Conservation (phyloP, 495 filamentous ascomycete species). For the Penicillium verhagenii region DNA sequence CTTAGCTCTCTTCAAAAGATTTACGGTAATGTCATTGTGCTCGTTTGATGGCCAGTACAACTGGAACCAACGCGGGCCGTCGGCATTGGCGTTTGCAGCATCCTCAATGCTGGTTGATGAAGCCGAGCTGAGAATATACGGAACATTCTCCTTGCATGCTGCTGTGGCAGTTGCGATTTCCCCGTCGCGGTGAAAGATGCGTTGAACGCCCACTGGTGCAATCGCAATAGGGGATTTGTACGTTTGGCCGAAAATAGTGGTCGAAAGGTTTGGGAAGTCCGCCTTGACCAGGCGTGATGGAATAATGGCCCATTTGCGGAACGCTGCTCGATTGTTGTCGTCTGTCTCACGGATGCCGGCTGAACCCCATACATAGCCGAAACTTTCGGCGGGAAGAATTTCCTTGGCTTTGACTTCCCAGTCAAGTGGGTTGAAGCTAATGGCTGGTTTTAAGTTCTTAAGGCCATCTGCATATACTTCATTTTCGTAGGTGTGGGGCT, state of each 20-base stretch:
- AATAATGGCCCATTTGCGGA: slow-evolving; percentile 38
- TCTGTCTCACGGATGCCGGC: slow-evolving; percentile 39
- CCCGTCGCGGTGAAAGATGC: slow-evolving; percentile 47
- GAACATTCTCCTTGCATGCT: slow-evolving; percentile 40
- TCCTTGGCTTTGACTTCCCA: slow-evolving; percentile 35
- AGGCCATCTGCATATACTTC: slow-evolving; percentile 33
- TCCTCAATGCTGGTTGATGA: slow-evolving; percentile 40
- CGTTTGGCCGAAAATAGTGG: slow-evolving; percentile 22
- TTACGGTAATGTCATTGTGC: slow-evolving; percentile 51
- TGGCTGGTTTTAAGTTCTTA: slow-evolving; percentile 25
- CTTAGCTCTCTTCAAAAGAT: slow-evolving; percentile 53
- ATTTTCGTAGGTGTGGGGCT: background rate
- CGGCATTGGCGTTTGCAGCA: slow-evolving; percentile 38
- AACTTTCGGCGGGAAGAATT: slow-evolving; percentile 31
- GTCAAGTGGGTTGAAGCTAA: slow-evolving; percentile 33
- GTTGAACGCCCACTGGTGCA: slow-evolving; percentile 54
- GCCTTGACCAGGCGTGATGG: slow-evolving; percentile 29
- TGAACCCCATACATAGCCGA: slow-evolving; percentile 36
- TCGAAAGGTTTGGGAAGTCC: slow-evolving; percentile 13
- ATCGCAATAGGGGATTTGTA: slow-evolving; percentile 43
- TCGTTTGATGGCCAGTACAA: slow-evolving; percentile 57
- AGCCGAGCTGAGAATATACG: slow-evolving; percentile 55
- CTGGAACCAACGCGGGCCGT: slow-evolving; percentile 53
- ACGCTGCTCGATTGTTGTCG: slow-evolving; percentile 39
- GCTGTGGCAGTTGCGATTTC: slow-evolving; percentile 45